Evolutionary conservation across 169 alveolate species (phyloP).

Genomic region (Theileria sp.): DNA sequence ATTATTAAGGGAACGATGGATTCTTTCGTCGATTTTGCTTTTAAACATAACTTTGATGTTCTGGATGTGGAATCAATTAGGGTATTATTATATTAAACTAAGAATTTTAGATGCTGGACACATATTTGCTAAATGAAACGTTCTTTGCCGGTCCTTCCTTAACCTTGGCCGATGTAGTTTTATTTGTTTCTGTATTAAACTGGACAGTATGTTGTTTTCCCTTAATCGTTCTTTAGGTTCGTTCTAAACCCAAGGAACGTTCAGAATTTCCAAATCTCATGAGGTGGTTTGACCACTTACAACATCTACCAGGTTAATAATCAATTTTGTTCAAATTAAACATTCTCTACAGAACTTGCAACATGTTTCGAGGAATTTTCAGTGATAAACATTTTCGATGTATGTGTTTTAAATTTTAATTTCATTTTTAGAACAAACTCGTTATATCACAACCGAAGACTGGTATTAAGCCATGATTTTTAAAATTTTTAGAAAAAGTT

Average conservation of each 20-base stretch:
- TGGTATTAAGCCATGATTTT: slow-evolving; percentile 12
- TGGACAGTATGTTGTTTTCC: slow-evolving; percentile 40
- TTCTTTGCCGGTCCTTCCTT: slow-evolving; percentile 44
- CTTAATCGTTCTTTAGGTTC: slow-evolving; percentile 5
- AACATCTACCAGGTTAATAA: slow-evolving; percentile 62
- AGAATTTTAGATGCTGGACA: slow-evolving; percentile 30
- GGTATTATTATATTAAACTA: slow-evolving; percentile 3
- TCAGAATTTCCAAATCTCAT: slow-evolving; percentile 40
- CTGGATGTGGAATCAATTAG: slow-evolving; percentile 21
- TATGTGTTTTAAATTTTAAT: slow-evolving; percentile 8
- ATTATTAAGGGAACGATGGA: slow-evolving; percentile 37
- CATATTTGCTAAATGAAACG: slow-evolving; percentile 40
- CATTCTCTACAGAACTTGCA: slow-evolving; percentile 15
- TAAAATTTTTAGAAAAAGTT: background rate
- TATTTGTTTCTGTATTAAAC: slow-evolving; percentile 39
- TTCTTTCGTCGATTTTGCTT: slow-evolving; percentile 57
- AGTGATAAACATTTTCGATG: slow-evolving; percentile 29
- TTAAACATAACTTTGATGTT: slow-evolving; percentile 41
- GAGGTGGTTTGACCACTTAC: slow-evolving; percentile 69
- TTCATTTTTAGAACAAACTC: slow-evolving; percentile 33
- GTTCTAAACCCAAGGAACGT: slow-evolving; percentile 54
- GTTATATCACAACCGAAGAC: slow-evolving; percentile 20
- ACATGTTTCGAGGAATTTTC: slow-evolving; percentile 43
- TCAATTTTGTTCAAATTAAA: background rate
- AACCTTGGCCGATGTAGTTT: slow-evolving; percentile 61